Evolutionary conservation across 768 basidiomycete species (phyloP), one percentile per base, ranked within the genome.

Genomic region (Suillus subaureus): DNA sequence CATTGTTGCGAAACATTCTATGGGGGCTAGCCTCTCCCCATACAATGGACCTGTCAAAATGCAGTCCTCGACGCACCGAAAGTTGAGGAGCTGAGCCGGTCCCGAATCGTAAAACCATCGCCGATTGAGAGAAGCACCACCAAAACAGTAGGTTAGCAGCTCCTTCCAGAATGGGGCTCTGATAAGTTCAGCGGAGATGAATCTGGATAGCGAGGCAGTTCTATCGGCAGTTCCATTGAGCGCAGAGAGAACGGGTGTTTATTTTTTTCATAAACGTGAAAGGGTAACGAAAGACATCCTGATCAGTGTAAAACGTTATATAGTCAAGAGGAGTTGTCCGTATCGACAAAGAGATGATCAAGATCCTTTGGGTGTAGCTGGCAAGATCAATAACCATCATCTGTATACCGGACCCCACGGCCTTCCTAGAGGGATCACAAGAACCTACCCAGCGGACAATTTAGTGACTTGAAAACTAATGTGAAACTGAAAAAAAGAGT

Each of bases 131-230:
- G 74, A 76, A 76, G 66, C 64, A 6, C 9, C n/a, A 66, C 66
- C 47, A 39, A 74, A 70, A 61, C 18, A 70, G 74, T 35, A 71
- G 60, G 12, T 45, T 23, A 62, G 63, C 58, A 47, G 61, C 42
- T 64, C 62, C 73, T 68, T 72, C 74, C 26, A 61, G 72, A 76
- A 3, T 52, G 64, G 70, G 23, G 8, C 23, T 12, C 61, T 56
- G 60, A 58, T 63, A 64, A 61, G 66, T 62, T 37, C 35, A 70
- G 75, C 73, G 73, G 77, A 78, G 69, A 78, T 78, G 77, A 78
- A 78, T 56, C 23, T 28, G 57, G 37, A 63, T 40, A 35, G 43
- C 28, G 54, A 60, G 9, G 37, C 47, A 64, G 54, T 67, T 71
- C 67, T 69, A 74, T 77, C 74, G 72, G 61, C 62, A 15, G 60